These are phyloP conservation scores for Pyricularia grisea DNA, from an alignment of 2,329 filamentous ascomycete genomes.

Conservation along the genomic window DNA sequence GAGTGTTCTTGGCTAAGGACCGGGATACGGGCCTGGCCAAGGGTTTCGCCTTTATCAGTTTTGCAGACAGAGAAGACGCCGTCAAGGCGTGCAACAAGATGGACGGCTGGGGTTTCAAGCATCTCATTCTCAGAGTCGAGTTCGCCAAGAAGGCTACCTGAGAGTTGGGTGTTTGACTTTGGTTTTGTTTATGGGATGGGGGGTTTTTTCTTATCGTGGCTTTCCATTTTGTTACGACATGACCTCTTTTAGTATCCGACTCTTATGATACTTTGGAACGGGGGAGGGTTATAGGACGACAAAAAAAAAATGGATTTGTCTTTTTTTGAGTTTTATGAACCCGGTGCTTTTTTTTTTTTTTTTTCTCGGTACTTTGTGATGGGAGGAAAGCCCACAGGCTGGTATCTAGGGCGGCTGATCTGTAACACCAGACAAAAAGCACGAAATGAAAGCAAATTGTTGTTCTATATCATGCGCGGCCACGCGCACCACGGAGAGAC, in stretches of 20 bases:
- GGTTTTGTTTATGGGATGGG: not conserved
- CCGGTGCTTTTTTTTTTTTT: too few species aligned
- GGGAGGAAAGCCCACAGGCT: not conserved
- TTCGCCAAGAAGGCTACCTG: conserved; percentile 66
- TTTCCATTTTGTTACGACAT: not conserved
- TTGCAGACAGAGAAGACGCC: conserved; percentile 81
- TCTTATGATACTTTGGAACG: not conserved
- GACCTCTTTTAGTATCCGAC: not conserved
- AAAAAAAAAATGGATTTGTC: not conserved
- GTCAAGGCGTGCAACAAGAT: conserved; percentile 93
- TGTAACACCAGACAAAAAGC: not conserved
- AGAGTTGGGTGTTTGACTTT: not conserved
- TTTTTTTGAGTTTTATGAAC: not conserved
- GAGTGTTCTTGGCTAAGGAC: conserved; percentile 97
- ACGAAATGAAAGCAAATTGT: not conserved
- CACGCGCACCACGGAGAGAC: not conserved
- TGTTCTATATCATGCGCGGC: too few species aligned
- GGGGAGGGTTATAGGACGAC: not conserved
- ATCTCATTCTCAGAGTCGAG: conserved; percentile 78
- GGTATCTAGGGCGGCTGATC: not conserved
- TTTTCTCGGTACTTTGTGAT: not conserved
- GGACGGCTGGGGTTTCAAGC: conserved; percentile 89
- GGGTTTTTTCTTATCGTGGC: not conserved
- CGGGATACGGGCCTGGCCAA: conserved; percentile 92
- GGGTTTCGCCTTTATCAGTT: conserved; percentile 98